A percentile compares a stretch with the other conserved stretches of the same genome.
Evolutionary conservation across 768 basidiomycete genomes (phyloP).

Genomic region (Pulveroboletus sp.): DNA sequence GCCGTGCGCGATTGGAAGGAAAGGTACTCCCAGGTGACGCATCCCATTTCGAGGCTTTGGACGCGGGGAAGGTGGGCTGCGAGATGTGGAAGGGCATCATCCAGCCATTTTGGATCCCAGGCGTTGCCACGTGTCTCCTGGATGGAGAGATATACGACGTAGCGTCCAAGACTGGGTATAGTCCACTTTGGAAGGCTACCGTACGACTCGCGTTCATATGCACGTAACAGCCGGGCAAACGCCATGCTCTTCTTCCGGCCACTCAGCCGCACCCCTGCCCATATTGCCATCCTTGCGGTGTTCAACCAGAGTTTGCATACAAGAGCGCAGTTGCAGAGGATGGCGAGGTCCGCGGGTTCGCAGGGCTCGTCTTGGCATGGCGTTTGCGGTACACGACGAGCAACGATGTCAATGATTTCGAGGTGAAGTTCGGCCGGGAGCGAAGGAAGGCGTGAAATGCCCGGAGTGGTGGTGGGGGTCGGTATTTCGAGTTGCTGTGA

Average conservation of each 20-base stretch:
- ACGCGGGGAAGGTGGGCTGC: conserved; percentile 17
- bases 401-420: conserved; percentile 26
- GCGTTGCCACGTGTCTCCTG: conserved; percentile 28
- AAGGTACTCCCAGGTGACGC: conserved; percentile 31
- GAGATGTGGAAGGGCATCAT: conserved; percentile 26
- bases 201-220: conserved; percentile 10
- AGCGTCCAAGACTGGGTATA: conserved; percentile 57
- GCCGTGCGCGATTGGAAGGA: conserved; percentile 23
- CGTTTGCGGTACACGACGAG: conserved; percentile 10
- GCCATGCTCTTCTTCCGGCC: conserved; percentile 17
- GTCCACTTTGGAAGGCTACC: conserved; percentile 31
- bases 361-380: conserved; percentile 9
- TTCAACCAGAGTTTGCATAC: conserved; percentile 30
- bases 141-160: conserved; percentile 31
- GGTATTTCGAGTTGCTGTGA: not conserved
- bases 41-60: conserved; percentile 27
- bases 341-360: conserved; percentile 14
- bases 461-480: not conserved
- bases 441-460: conserved; percentile 12
- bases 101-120: conserved; percentile 32
- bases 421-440: conserved; percentile 31
- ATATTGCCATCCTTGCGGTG: conserved; percentile 21
- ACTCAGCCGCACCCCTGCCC: conserved; percentile 20
- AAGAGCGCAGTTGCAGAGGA: conserved; percentile 24
- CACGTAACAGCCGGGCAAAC: conserved; percentile 15